A percentile compares a stretch with the other conserved stretches of the same genome.
phyloP scores from a whole-genome alignment of 352 stramenopile species.

The Elongisporangium prolatum region DNA sequence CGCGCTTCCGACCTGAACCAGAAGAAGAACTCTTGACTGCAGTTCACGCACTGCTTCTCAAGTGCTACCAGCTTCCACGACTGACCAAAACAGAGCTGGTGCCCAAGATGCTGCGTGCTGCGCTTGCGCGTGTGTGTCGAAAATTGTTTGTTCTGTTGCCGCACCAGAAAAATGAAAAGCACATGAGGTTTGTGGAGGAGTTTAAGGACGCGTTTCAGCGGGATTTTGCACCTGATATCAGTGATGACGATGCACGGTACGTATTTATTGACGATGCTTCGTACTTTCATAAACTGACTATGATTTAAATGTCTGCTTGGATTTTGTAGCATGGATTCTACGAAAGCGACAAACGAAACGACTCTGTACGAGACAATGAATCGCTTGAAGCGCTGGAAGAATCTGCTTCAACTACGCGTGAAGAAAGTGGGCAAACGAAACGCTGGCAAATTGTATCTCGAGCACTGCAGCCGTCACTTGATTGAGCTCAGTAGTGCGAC shows the following conservation, averaged over 20 bases:
- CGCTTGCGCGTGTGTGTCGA: constrained; percentile 87
- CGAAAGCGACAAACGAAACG: constrained; percentile 19
- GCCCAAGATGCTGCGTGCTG: constrained; percentile 86
- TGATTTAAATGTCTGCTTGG: neutral
- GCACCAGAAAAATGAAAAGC: constrained; percentile 87
- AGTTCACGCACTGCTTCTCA: constrained; percentile 94
- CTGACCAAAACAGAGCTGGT: constrained; percentile 76
- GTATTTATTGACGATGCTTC: neutral
- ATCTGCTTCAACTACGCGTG: constrained; percentile 80
- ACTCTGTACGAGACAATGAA: constrained; percentile 86
- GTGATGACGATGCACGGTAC: constrained; percentile 18
- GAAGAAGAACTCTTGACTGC: constrained; percentile 97
- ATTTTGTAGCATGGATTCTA: constrained; percentile 9
- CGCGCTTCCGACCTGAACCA: constrained; percentile 94
- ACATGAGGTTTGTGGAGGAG: constrained; percentile 82
- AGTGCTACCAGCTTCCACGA: constrained; percentile 86
- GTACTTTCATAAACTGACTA: neutral
- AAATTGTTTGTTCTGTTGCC: constrained; percentile 88
- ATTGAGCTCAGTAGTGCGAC: constrained; percentile 84
- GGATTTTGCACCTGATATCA: constrained; percentile 60
- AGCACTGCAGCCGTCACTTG: constrained; percentile 87
- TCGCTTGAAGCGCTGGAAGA: constrained; percentile 89
- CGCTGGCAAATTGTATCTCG: constrained; percentile 69
- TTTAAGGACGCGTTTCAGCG: constrained; percentile 85
- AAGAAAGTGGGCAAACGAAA: constrained; percentile 69